Evolutionary conservation across 2,329 filamentous ascomycete species (phyloP).

Genomic region (Trichoderma sp.): DNA sequence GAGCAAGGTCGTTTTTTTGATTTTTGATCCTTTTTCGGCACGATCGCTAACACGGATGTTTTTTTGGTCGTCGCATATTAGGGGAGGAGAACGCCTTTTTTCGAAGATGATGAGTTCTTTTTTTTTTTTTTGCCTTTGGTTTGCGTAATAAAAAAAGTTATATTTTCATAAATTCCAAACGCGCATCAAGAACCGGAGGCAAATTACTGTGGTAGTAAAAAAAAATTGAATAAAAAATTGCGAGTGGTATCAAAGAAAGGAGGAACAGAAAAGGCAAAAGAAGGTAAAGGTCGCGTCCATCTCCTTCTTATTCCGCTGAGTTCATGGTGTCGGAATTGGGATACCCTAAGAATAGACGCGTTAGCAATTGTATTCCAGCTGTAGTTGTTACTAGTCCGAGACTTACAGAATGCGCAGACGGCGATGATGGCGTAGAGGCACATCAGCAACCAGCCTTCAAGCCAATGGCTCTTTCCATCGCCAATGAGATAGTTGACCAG

Average conservation of each 20-base stretch:
- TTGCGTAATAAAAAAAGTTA: background rate
- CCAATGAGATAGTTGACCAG: constrained; percentile 84
- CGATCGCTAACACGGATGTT: background rate
- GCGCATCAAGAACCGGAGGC: constrained; percentile 13
- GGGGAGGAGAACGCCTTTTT: background rate
- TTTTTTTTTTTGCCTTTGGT: background rate
- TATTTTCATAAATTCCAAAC: constrained; percentile 5
- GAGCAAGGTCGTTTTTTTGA: background rate
- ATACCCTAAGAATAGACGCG: constrained; percentile 17
- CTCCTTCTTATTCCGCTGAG: background rate
- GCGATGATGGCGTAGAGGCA: constrained; percentile 81
- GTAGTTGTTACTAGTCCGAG: background rate
- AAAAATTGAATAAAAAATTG: background rate
- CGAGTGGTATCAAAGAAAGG: constrained; percentile 20
- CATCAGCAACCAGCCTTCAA: constrained; percentile 75
- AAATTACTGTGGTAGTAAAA: background rate
- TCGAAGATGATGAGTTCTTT: background rate
- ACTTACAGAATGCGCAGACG: constrained; percentile 63
- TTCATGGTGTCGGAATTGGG: constrained; percentile 16
- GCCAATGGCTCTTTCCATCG: constrained; percentile 80
- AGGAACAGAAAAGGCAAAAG: background rate
- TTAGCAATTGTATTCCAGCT: background rate
- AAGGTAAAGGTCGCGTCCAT: background rate
- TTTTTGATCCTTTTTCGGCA: too few relatives aligned
- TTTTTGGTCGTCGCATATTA: background rate